Evolutionary conservation across 352 stramenopile species (phyloP), one percentile per base, ranked within the genome.

Genomic region (Phytophthora pinifolia): DNA sequence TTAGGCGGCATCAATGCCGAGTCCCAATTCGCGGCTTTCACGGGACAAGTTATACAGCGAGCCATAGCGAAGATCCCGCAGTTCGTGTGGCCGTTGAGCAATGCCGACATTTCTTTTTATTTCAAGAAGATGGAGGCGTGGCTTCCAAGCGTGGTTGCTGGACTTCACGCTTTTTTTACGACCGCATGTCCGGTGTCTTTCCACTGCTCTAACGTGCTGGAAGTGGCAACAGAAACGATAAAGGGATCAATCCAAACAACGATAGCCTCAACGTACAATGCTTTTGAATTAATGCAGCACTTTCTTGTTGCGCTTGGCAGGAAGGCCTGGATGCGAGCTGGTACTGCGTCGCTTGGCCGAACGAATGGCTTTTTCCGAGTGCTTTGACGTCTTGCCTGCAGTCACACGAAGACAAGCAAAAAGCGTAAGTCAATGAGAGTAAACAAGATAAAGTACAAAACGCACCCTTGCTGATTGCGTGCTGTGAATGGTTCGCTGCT

Each of bases 261-360:
- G n/a, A 27, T 13, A 18, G 2, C n/a, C n/a, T 14, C 43, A 49
- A 10, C 43, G 34, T 12, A 9, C 29, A 36, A 44, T 42, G 14
- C n/a, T 51, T 20, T 6, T 10, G 33, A 17, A 34, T 65, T 56
- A 67, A 22, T 69, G 46, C 17, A 59, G 46, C n/a, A 72, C 64
- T 64, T 86, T 86, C 62, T 83, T 83, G 58, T 82, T 83, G 9
- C 76, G 72, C 41, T 86, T 86, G 3, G 76, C 67, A 13, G 76
- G 61, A 35, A 80, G 58, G 3, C 55, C 72, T 12, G 55, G 58
- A 13, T 42, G 63, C 0, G 34, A 38, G n/a, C 56, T 68, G 5
- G 44, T 36, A n/a, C 60, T 67, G 36, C 71, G 76, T 35, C 72
- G 69, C 46, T 86, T 86, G 34, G 54, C 76, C 38, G 61, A 48